phyloP scores from a whole-genome alignment of 345 rosid genomes.

The Eucalyptus caleyi region DNA sequence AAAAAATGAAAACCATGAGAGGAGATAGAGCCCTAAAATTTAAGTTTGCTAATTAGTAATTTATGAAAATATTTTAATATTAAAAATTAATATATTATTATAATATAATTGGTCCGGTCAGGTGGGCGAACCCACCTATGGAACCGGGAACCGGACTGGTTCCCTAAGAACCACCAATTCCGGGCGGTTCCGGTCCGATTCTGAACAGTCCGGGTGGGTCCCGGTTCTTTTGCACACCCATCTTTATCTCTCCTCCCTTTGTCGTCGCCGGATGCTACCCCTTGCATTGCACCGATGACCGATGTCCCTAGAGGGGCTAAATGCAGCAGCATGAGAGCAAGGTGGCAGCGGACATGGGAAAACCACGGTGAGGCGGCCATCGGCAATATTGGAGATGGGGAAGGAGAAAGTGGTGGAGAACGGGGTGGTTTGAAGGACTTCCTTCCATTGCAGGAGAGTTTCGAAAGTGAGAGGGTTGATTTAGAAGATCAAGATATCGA shows the following conservation, averaged over 20 bases:
- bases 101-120: too few relatives aligned
- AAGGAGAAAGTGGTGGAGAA: not conserved
- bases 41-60: too few relatives aligned
- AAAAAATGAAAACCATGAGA: too few relatives aligned
- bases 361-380: not conserved
- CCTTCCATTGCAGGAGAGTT: not conserved
- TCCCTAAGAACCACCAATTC: too few relatives aligned
- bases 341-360: not conserved
- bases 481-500: accelerated
- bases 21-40: too few relatives aligned
- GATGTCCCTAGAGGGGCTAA: not conserved
- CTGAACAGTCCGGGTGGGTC: too few relatives aligned
- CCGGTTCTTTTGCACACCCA: too few relatives aligned
- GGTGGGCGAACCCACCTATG: too few relatives aligned
- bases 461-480: not conserved
- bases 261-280: not conserved
- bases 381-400: accelerated
- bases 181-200: too few relatives aligned
- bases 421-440: not conserved
- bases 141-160: too few relatives aligned
- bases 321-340: not conserved
- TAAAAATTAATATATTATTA: too few relatives aligned
- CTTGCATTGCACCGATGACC: not conserved
- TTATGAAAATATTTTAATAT: too few relatives aligned
- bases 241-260: not conserved